Base-by-base conservation (phyloP, 495 filamentous ascomycete genomes). In the Pseudomonodictys pantanalensis region DNA sequence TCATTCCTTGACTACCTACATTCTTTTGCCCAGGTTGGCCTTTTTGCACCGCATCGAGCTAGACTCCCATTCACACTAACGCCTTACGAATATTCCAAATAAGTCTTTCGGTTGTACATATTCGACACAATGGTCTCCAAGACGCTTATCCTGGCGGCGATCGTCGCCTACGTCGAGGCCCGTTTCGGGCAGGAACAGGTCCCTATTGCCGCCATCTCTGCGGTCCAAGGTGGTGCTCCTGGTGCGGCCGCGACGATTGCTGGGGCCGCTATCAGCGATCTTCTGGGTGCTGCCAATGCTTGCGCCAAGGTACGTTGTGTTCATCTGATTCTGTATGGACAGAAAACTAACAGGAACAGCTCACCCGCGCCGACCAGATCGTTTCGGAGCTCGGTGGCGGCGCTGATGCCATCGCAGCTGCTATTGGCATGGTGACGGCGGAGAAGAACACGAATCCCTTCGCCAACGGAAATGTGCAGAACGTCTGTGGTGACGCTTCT, bases 381-480 rank as follows among this genome's bases (percentile, higher is more conserved):
- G 72, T 86, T 25, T 57, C 76, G 29, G 72, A 76, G 22, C 81
- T 86, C 26, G 79, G 78, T 11, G 77, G 66, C 52, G 77, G 79
- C 49, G 67, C 74, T 20, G 69, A 72, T 55, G 82, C 81, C 48
- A 75, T 86, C 50, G 72, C 75, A 9, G 83, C 78, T 4, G 83
- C 83, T 29, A 77, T 77, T 48, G 78, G 75, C 8, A 73, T 86
- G 0, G 83, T 86, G 5, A 78, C 77, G 11, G 82, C 83, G n/a
- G 83, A 86, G 76, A 80, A 84, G 73, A 86, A 86, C 78, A 82
- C 82, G 76, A 86, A 86, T 73, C 80, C 80, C 35, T 85, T 83
- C 57, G 77, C 65, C 24, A 75, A 78, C 42, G 68, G 65, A 33
- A 75, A 62, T 32, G 52, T 80, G 25, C 83, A 83, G 48, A 77